Evolutionary conservation across 805 yeast species (phyloP).

Genomic region (Lachancea nothofagi): DNA sequence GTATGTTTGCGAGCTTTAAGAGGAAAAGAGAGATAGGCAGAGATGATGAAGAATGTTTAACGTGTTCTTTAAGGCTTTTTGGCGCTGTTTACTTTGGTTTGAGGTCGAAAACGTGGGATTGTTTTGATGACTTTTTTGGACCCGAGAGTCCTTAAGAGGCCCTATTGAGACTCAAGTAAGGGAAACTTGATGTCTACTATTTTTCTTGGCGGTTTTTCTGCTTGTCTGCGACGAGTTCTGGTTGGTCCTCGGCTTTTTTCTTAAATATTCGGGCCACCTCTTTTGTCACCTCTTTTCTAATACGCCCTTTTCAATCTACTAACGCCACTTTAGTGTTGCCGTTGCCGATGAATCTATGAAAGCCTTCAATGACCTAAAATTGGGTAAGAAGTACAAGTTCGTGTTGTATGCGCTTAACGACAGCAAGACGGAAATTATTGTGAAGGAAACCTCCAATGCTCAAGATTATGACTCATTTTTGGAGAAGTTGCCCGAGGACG

Average conservation of each 20-base stretch:
- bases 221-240: too few relatives aligned
- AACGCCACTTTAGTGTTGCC: slow-evolving; percentile 50
- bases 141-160: too few relatives aligned
- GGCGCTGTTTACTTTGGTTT: neutral
- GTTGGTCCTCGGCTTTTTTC: too few relatives aligned
- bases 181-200: neutral
- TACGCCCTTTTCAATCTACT: neutral
- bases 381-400: slow-evolving; percentile 84
- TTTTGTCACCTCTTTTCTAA: neutral
- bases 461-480: slow-evolving; percentile 78
- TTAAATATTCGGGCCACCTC: neutral
- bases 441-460: slow-evolving; percentile 74
- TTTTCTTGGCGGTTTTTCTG: neutral
- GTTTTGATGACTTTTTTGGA: too few relatives aligned
- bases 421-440: slow-evolving; percentile 84
- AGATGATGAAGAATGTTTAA: neutral
- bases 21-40: neutral
- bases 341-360: slow-evolving; percentile 85
- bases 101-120: too few relatives aligned
- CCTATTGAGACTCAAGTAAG: too few relatives aligned
- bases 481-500: slow-evolving; percentile 88
- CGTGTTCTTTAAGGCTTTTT: neutral
- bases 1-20: slow-evolving; percentile 21
- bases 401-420: slow-evolving; percentile 78
- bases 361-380: slow-evolving; percentile 93